These are phyloP conservation scores for Fraxinus cuspidata DNA, from an alignment of 257 asterid species.

Conservation along the genomic window DNA sequence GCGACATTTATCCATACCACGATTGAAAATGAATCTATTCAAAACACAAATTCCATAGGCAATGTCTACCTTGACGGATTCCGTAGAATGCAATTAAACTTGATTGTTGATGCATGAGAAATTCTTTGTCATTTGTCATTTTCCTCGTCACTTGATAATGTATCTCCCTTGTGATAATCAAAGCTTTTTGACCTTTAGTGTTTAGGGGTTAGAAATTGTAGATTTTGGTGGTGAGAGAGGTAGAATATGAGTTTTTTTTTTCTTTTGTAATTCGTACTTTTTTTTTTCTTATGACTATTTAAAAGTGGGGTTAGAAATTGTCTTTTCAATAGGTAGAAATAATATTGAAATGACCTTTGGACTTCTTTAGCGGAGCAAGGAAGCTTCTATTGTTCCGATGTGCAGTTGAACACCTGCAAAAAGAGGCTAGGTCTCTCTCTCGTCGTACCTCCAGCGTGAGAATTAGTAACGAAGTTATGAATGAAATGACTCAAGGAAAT, in stretches of 20 bases:
- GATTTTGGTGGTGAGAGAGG: background rate
- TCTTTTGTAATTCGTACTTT: background rate
- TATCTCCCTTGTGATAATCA: background rate
- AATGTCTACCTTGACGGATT: background rate
- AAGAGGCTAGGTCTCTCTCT: too few species aligned
- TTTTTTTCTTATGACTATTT: background rate
- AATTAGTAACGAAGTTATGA: too few species aligned
- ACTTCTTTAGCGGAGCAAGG: too few species aligned
- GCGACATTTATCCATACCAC: background rate
- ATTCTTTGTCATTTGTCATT: background rate
- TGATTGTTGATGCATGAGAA: background rate
- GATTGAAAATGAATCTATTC: too few species aligned
- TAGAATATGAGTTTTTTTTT: background rate
- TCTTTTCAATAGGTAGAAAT: background rate
- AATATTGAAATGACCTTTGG: too few species aligned
- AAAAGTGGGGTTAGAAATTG: background rate
- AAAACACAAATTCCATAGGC: background rate
- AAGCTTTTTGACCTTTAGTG: background rate
- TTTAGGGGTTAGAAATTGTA: background rate
- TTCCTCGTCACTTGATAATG: background rate
- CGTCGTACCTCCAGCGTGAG: too few species aligned
- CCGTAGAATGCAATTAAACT: background rate
- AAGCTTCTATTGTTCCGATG: too few species aligned
- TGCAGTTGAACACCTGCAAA: too few species aligned
- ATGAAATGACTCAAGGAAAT: too few species aligned